A percentile compares a stretch with the other conserved stretches of the same genome.
Conservation (phyloP, 352 stramenopile species). For the Phytopythium chamaehyphon region DNA sequence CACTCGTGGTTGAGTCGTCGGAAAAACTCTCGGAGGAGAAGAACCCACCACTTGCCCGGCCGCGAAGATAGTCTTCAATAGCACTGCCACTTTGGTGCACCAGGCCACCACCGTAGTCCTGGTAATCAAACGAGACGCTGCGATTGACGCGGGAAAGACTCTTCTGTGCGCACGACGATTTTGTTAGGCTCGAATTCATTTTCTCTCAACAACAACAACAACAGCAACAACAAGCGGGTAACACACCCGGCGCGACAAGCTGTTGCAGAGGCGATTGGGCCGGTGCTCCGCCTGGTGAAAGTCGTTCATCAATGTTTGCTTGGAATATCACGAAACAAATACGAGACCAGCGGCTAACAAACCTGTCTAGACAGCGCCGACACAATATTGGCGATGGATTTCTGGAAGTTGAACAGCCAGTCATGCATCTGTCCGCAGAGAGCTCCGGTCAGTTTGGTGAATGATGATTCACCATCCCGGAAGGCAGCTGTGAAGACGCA, state of each 20-base stretch:
- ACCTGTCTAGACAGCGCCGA: conserved; percentile 67
- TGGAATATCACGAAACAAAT: not conserved
- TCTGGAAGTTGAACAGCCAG: conserved; percentile 89
- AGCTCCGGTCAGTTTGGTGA: too few relatives aligned
- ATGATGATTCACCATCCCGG: too few relatives aligned
- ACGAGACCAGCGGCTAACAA: conserved; percentile 1
- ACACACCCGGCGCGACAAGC: conserved; percentile 60
- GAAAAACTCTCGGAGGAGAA: conserved; percentile 51
- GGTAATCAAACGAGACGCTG: conserved; percentile 75
- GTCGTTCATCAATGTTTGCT: conserved; percentile 6
- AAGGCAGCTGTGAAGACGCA: conserved; percentile 17
- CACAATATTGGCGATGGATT: conserved; percentile 86
- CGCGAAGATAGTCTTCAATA: conserved; percentile 58
- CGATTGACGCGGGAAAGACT: conserved; percentile 69
- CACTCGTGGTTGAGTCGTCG: conserved; percentile 42
- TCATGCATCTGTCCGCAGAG: conserved; percentile 78
- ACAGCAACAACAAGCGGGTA: conserved; percentile 4
- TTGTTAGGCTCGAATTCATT: conserved; percentile 5
- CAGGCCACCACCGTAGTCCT: conserved; percentile 41
- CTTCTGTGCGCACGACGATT: conserved; percentile 13
- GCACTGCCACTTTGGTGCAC: conserved; percentile 19
- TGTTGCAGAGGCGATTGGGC: conserved; percentile 43
- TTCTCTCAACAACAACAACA: conserved; percentile 10
- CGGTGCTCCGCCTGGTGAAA: conserved; percentile 37
- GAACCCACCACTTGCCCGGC: conserved; percentile 30